Evolutionary conservation across 2,329 filamentous ascomycete genomes (phyloP).

Genomic region (Nemania sp.): DNA sequence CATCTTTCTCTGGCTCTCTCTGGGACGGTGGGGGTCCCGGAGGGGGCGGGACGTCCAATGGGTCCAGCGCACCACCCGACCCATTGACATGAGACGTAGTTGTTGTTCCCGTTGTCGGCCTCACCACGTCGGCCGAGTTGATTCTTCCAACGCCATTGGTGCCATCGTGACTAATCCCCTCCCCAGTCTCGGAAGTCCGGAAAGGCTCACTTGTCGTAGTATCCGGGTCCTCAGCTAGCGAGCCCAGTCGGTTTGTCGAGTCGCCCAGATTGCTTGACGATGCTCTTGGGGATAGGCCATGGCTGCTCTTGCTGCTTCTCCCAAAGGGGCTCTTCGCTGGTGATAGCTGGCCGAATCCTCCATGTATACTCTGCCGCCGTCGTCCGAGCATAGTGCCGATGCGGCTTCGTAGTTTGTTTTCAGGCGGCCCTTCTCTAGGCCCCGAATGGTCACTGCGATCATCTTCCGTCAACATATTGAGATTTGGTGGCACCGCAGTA

Average conservation of each 20-base stretch:
- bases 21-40: conserved; percentile 56
- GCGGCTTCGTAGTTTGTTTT: conserved; percentile 64
- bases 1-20: conserved; percentile 60
- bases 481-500: conserved; percentile 35
- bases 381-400: conserved; percentile 72
- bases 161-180: conserved; percentile 47
- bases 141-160: conserved; percentile 52
- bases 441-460: conserved; percentile 53
- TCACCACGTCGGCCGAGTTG: conserved; percentile 36
- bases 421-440: conserved; percentile 49
- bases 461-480: conserved; percentile 43
- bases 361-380: conserved; percentile 68
- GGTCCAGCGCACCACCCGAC: conserved; percentile 47
- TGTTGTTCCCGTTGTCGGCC: conserved; percentile 40
- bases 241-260: conserved; percentile 56
- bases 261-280: conserved; percentile 65
- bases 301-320: conserved; percentile 65
- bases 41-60: conserved; percentile 57
- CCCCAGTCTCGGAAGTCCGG: conserved; percentile 40
- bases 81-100: conserved; percentile 53
- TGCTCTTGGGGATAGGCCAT: conserved; percentile 63
- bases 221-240: conserved; percentile 62
- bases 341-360: conserved; percentile 62
- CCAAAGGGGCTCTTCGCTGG: conserved; percentile 64
- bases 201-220: conserved; percentile 38